Evolutionary conservation across 345 rosid species (phyloP).

Genomic region (Crucihimalaya himalaica): DNA sequence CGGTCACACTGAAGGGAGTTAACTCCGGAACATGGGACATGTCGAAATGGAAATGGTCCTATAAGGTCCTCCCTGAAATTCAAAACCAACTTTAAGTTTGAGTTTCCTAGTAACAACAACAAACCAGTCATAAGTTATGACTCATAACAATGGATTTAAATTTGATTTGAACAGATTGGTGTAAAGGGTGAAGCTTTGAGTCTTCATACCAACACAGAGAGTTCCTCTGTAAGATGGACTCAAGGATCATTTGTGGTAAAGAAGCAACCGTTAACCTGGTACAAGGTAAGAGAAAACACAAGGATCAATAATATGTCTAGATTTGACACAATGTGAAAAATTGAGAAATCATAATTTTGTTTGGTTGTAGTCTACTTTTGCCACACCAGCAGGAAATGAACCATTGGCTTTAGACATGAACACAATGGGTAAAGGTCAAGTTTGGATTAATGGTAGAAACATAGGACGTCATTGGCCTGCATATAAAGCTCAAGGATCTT

Average conservation of each 20-base stretch:
- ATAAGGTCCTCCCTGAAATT: constrained; percentile 58
- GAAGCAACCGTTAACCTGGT: constrained; percentile 85
- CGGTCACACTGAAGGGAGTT: constrained; percentile 70
- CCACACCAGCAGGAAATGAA: constrained; percentile 60
- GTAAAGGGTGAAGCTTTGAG: constrained; percentile 68
- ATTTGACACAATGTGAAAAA: neutral
- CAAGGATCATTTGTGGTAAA: constrained; percentile 58
- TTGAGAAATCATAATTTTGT: neutral
- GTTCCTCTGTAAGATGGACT: constrained; percentile 79
- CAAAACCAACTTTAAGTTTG: neutral
- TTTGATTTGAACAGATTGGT: constrained; percentile 54
- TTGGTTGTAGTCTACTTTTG: constrained; percentile 59
- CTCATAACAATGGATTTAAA: constrained; percentile 5
- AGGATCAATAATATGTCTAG: neutral
- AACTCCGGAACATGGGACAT: constrained; percentile 78
- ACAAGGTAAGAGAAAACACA: constrained; percentile 53
- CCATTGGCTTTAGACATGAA: constrained; percentile 89
- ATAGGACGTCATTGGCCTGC: constrained; percentile 91
- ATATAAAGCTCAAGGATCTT: constrained; percentile 66
- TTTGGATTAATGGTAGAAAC: constrained; percentile 86
- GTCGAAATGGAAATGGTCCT: constrained; percentile 87
- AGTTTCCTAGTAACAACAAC: neutral
- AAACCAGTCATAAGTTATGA: constrained; percentile 7
- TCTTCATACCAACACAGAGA: constrained; percentile 65
- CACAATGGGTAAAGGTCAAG: constrained; percentile 79